These are phyloP conservation scores for Tetrahymena malaccensis DNA, from an alignment of 73 alveolate genomes.

Conservation along the genomic window DNA sequence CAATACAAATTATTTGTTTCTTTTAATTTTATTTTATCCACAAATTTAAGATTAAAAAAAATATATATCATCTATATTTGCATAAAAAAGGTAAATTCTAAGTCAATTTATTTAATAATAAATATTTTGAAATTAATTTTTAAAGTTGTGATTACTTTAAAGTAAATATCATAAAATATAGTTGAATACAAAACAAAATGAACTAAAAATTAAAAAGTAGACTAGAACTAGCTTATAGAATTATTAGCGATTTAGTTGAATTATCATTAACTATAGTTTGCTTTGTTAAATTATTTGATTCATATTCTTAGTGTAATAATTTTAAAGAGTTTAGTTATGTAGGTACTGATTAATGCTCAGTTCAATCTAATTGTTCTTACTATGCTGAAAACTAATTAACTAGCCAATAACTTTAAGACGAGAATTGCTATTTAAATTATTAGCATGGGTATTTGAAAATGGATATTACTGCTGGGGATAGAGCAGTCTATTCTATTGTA, in stretches of 20 bases:
- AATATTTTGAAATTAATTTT: no score
- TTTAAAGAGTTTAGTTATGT: neutral
- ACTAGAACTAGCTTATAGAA: neutral
- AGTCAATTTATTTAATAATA: no score
- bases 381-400: neutral
- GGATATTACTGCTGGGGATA: neutral
- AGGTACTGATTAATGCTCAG: neutral
- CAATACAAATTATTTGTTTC: no score
- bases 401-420: neutral
- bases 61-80: no score
- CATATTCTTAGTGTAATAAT: neutral
- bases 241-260: neutral
- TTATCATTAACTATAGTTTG: neutral
- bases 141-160: no score
- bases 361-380: neutral
- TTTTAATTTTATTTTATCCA: no score
- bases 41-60: no score
- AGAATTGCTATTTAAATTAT: neutral
- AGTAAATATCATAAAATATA: no score
- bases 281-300: neutral
- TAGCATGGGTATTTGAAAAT: neutral
- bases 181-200: neutral
- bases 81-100: no score
- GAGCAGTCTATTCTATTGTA: neutral
- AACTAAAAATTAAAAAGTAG: neutral